Percentiles rank a stretch among this genome's conserved stretches.
Conservation (phyloP, 495 filamentous ascomycete species). For the Usnea hakonensis region DNA sequence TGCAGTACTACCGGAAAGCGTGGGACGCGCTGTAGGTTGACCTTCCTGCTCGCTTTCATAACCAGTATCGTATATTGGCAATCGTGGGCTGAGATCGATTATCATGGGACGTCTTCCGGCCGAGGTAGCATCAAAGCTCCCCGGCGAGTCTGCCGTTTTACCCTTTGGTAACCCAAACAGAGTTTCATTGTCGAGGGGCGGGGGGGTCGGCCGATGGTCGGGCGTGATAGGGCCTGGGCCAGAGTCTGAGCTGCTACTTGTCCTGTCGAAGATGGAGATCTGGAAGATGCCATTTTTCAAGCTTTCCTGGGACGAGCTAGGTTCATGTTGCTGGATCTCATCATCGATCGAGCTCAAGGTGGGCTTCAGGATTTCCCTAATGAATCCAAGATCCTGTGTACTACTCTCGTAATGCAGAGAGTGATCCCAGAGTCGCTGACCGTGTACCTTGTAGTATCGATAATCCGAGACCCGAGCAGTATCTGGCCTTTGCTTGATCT, state of each 20-base stretch:
- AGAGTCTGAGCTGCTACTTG: constrained; percentile 57
- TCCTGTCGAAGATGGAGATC: constrained; percentile 64
- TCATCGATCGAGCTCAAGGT: constrained; percentile 46
- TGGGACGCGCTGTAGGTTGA: constrained; percentile 25
- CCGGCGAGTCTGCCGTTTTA: constrained; percentile 20
- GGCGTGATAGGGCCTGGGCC: constrained; percentile 31
- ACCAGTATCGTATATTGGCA: constrained; percentile 31
- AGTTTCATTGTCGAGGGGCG: constrained; percentile 19
- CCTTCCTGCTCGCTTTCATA: constrained; percentile 41
- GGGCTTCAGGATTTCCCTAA: constrained; percentile 40
- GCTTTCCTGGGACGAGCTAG: constrained; percentile 43
- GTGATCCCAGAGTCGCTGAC: constrained; percentile 32
- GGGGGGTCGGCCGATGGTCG: constrained; percentile 20
- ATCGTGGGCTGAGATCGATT: constrained; percentile 24
- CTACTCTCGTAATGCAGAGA: constrained; percentile 38
- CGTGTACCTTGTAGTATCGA: constrained; percentile 37
- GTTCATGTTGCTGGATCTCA: constrained; percentile 49
- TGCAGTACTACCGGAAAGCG: constrained; percentile 23
- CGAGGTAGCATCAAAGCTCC: constrained; percentile 12
- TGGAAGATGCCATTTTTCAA: constrained; percentile 39
- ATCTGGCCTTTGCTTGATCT: constrained; percentile 20
- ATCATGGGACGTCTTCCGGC: constrained; percentile 26
- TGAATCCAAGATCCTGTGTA: constrained; percentile 29
- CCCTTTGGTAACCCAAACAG: constrained; percentile 17
- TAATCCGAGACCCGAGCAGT: constrained; percentile 23